These are phyloP conservation scores for Fusarium xyrophilum DNA, from an alignment of 2,329 filamentous ascomycete species.

Conservation along the genomic window DNA sequence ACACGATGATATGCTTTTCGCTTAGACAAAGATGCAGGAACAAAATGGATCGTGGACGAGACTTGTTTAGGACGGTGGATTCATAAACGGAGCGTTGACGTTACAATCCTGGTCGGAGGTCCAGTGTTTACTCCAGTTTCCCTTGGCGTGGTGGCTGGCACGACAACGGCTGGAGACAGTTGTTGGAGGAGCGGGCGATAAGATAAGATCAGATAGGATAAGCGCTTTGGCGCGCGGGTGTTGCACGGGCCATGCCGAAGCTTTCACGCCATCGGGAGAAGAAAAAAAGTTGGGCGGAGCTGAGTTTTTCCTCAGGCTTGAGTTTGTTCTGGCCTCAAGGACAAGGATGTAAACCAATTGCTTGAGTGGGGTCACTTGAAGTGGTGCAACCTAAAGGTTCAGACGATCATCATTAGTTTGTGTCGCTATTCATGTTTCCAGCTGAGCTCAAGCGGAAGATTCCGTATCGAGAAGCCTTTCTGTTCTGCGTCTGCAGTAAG, in stretches of 20 bases:
- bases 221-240: slow-evolving; percentile 26
- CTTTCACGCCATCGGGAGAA: background rate
- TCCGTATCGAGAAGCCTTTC: background rate
- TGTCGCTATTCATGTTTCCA: background rate
- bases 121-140: slow-evolving; percentile 18
- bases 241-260: slow-evolving; percentile 10
- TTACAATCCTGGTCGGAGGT: slow-evolving; percentile 17
- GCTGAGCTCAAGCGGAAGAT: background rate
- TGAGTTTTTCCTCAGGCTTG: slow-evolving; percentile 11
- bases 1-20: slow-evolving; percentile 3
- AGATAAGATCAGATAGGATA: slow-evolving; percentile 26
- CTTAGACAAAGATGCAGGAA: slow-evolving; percentile 14
- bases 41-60: slow-evolving; percentile 10
- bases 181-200: background rate
- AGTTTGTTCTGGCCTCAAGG: slow-evolving; percentile 5
- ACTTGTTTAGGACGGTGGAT: slow-evolving; percentile 26
- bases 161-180: slow-evolving; percentile 22
- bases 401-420: background rate
- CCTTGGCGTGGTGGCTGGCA: slow-evolving; percentile 26
- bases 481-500: background rate
- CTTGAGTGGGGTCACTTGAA: slow-evolving; percentile 29
- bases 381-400: slow-evolving; percentile 35
- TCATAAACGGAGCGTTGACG: slow-evolving; percentile 33
- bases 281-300: slow-evolving; percentile 10
- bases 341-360: slow-evolving; percentile 9